Evolutionary conservation across 176 grass and related monocot species (phyloP), one percentile per base, ranked within the genome.

Genomic region (Carex parvula): DNA sequence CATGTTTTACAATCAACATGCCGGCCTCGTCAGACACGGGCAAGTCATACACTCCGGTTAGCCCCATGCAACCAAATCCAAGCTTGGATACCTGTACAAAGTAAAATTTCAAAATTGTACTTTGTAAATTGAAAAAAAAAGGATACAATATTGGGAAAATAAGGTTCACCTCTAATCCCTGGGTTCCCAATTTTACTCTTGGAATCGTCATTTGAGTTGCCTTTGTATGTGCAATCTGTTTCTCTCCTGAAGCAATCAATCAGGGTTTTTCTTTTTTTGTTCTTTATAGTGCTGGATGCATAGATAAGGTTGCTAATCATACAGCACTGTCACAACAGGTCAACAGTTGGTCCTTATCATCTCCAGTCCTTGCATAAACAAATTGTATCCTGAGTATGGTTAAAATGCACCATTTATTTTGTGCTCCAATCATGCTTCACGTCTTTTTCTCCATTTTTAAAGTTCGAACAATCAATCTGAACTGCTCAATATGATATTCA

Each of bases 61-160:
- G 86, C 12, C 87, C 89, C 87, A 91, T 91, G 78, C 95, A 97
- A 0, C 95, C 90, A 64, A 97, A 92, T 3, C 95, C 95, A 32
- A 97, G 78, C 87, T 91, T 92, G 8, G 95, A 97, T 64, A 97
- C 92, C 95, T 93, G 41, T 13, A 67, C 8, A 32, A 81, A 39
- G 13, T 54, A 70, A 58, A 33, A 52, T 15, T 54, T 75, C 71
- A 53, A 24, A 74, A 30, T 54, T 75, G 37, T 71, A 4, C 8
- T 21, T 24, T 22, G 8, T 73, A 48, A 60, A 73, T 73, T 73
- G 44, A 75, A 54, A 12, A 75, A 75, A 54, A 75, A 30, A 75
- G 5, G 32, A 39, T 69, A 3, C 7, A 39, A 39, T 8, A 33
- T 69, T 39, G 65, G 12, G 10, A 44, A 29, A 21, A 37, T 39